Percentiles rank a stretch among this genome's conserved stretches.
phyloP scores from a whole-genome alignment of 805 yeast species.

The Cephaloascus albidus region DNA sequence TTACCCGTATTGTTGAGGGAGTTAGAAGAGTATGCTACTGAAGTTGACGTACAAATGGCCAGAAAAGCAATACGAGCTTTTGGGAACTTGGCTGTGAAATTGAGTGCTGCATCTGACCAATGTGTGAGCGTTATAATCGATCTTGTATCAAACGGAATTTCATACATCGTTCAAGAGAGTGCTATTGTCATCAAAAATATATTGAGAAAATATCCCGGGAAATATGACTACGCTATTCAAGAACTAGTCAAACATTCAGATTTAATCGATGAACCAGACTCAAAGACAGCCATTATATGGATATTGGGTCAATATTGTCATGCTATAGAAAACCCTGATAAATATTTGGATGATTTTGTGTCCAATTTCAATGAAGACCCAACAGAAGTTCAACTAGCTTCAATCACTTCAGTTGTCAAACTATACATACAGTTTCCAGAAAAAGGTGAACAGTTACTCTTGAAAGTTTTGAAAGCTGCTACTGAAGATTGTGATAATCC shows the following conservation, averaged over 20 bases:
- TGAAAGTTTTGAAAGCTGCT: constrained; percentile 52
- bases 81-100: constrained; percentile 79
- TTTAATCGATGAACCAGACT: constrained; percentile 58
- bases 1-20: constrained; percentile 59
- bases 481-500: constrained; percentile 76
- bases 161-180: constrained; percentile 74
- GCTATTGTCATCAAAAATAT: constrained; percentile 70
- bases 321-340: constrained; percentile 30
- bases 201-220: constrained; percentile 63
- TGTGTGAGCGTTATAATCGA: constrained; percentile 58
- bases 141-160: constrained; percentile 53
- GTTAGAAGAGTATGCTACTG: constrained; percentile 78
- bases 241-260: constrained; percentile 23
- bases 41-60: constrained; percentile 78
- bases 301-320: constrained; percentile 65
- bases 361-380: constrained; percentile 51
- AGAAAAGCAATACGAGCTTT: constrained; percentile 83
- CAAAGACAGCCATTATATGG: constrained; percentile 77
- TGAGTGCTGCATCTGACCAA: constrained; percentile 47
- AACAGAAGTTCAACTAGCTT: constrained; percentile 62
- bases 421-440: constrained; percentile 50
- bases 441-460: constrained; percentile 44
- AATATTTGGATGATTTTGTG: constrained; percentile 31
- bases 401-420: constrained; percentile 68
- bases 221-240: constrained; percentile 26